These are phyloP conservation scores for Chrysoporthe austroafricana DNA, from an alignment of 2,329 filamentous ascomycete species.

Conservation along the genomic window DNA sequence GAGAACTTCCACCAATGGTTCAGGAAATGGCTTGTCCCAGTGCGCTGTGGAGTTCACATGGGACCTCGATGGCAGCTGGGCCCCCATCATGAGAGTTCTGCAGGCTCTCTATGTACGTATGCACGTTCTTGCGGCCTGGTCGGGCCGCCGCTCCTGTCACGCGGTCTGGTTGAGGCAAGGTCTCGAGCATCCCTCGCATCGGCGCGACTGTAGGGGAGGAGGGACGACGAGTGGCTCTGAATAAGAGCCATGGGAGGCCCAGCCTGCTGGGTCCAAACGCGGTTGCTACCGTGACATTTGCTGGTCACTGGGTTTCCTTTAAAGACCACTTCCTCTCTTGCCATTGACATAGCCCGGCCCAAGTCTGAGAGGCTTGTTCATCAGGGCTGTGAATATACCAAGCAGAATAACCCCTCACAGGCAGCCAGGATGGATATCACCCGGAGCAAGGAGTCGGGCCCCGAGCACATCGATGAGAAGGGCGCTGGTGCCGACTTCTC, in stretches of 20 bases:
- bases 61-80: neutral
- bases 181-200: neutral
- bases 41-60: neutral
- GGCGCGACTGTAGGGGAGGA: neutral
- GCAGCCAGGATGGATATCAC: conserved; percentile 24
- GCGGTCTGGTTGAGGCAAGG: conserved; percentile 4
- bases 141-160: conserved; percentile 25
- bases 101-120: conserved; percentile 1
- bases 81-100: conserved; percentile 10
- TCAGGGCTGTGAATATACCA: neutral
- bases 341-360: neutral
- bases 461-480: conserved; percentile 32
- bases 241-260: conserved; percentile 22
- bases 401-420: neutral
- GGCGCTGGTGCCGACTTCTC: conserved; percentile 36
- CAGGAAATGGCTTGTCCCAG: neutral
- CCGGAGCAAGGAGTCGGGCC: conserved; percentile 24
- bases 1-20: conserved; percentile 28
- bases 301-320: neutral
- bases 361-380: neutral
- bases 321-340: neutral
- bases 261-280: neutral
- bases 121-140: conserved; percentile 17
- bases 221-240: neutral
- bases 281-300: conserved; percentile 24